Base-by-base conservation (phyloP, 1,139 yeast genomes). In the Debaryomycetaceae sp. region DNA sequence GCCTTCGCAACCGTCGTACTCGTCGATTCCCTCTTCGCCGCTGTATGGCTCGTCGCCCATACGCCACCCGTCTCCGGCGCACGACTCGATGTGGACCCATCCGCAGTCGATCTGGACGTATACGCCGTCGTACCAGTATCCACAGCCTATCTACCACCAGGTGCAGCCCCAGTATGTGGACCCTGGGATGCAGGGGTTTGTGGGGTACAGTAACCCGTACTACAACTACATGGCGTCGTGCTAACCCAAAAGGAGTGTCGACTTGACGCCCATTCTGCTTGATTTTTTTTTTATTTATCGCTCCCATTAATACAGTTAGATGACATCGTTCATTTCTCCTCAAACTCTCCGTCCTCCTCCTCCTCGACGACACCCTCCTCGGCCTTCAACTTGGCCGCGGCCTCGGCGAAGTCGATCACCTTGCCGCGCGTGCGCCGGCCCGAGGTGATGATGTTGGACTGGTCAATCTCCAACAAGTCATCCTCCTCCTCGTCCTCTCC, bases 371-470 rank as follows among this genome's bases (percentile, higher is more conserved):
- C 60, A 5, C 56, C 65, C n/a, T 55, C 54, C 39, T 74, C 81
- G 34, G 62, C 56, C 34, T 74, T 78, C 49, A 85, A 61, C 49
- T 83, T 74, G 42, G 75, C 83, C 18, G 88, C 85, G n/a, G 94
- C 89, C 57, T 84, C 81, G 39, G 77, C 71, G 56, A 83, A 89
- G 58, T 89, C 96, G 46, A 89, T 82, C 20, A 82, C 83, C 53
- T 81, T 83, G 14, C 96, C 95, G 45, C 96, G 76, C 9, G 96
- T 86, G 65, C 97, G 83, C 58, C 95, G 75, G 10, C 95, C 95
- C 17, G 78, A 65, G 16, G 83, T 69, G 41, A 88, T 84, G 51
- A 88, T 88, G 56, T 89, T 89, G 29, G 89, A 65, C 25, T 82
- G 70, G 51, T 88, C 96, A 45, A 89, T 85, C 55, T 84, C 96